Evolutionary conservation across 257 asterid species (phyloP).

Genomic region (Anisodus tanguticus): DNA sequence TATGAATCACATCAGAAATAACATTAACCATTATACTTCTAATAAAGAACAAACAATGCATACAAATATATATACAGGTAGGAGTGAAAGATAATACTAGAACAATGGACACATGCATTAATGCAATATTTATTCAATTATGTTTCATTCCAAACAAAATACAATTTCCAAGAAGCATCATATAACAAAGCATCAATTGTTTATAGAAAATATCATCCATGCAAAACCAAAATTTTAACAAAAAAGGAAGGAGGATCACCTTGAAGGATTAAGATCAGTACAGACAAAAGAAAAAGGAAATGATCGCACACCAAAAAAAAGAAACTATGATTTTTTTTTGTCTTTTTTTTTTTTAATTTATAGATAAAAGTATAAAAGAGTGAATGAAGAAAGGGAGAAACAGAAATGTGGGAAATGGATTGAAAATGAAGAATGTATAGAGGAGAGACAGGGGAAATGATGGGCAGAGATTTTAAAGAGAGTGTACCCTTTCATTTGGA

Average conservation of each 20-base stretch:
- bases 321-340: neutral
- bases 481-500: slow-evolving; percentile 22
- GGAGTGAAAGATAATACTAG: neutral
- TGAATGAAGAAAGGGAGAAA: slow-evolving; percentile 23
- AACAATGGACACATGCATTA: neutral
- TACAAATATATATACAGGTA: neutral
- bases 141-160: neutral
- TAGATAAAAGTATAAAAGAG: neutral
- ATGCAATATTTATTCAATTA: neutral
- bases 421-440: slow-evolving; percentile 1
- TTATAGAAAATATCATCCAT: neutral
- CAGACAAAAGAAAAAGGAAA: neutral
- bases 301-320: neutral
- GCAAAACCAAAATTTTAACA: neutral
- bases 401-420: slow-evolving; percentile 10
- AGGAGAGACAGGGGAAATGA: neutral
- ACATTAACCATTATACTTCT: neutral
- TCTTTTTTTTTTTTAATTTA: neutral
- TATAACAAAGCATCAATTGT: neutral
- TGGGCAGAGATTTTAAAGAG: neutral
- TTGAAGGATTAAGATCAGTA: neutral
- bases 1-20: neutral
- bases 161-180: neutral
- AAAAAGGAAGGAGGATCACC: neutral
- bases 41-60: neutral